Conservation (phyloP, 2,329 filamentous ascomycete species). For the Ceratocystis lukuohia region DNA sequence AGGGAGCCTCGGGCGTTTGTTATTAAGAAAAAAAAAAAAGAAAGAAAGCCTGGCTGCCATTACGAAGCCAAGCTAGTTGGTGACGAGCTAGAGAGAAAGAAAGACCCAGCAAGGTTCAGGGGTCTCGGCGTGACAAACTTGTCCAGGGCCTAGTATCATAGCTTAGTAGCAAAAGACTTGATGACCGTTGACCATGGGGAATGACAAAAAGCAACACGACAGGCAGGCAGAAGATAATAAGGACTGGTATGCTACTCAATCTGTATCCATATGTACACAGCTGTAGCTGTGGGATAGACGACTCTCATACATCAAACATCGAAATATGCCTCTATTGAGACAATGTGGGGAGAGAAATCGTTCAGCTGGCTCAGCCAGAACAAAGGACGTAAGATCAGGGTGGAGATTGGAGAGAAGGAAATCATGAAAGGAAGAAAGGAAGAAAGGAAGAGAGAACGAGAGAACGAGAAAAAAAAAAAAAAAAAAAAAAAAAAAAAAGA, state of each 20-base stretch:
- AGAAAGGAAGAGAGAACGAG: neutral
- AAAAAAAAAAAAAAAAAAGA: neutral
- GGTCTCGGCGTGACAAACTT: neutral
- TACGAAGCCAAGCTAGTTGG: neutral
- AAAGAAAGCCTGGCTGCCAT: neutral
- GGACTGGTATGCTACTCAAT: neutral
- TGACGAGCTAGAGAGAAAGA: neutral
- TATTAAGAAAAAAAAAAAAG: neutral
- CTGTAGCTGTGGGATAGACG: no score
- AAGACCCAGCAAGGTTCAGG: neutral
- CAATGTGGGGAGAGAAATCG: neutral
- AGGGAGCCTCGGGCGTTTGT: neutral
- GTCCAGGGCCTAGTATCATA: neutral
- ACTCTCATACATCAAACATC: no score
- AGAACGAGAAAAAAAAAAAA: neutral
- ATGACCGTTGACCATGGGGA: no score
- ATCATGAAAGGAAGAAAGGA: neutral
- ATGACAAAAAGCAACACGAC: neutral
- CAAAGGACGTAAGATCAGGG: neutral
- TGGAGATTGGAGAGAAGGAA: neutral
- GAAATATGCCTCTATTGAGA: neutral
- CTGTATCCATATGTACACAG: neutral
- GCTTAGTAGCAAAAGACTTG: neutral
- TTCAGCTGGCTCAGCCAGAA: neutral
- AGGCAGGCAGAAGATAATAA: neutral